These are phyloP conservation scores for Francoa sonchifolia DNA, from an alignment of 441 rosid genomes.

Conservation along the genomic window DNA sequence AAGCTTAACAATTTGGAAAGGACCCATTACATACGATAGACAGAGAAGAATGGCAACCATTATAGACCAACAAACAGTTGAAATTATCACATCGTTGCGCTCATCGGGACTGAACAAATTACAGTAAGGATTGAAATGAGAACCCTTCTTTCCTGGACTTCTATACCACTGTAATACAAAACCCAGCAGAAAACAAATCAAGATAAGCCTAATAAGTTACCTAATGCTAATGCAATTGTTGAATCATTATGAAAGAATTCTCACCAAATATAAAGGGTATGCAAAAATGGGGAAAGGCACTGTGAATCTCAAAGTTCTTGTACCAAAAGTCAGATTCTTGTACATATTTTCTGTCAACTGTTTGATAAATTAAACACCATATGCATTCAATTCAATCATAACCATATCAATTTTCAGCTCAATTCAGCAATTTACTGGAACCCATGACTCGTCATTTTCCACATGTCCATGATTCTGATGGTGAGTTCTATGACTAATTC, in stretches of 20 bases:
- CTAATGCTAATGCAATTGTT: too few species aligned
- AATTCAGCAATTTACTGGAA: slow-evolving; percentile 56
- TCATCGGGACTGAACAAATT: slow-evolving; percentile 48
- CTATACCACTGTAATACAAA: slow-evolving; percentile 46
- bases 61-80: slow-evolving; percentile 52
- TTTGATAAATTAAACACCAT: too few species aligned
- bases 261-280: slow-evolving; percentile 72
- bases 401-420: too few species aligned
- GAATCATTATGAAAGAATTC: slow-evolving; percentile 4
- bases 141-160: slow-evolving; percentile 89
- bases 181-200: not conserved
- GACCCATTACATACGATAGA: slow-evolving; percentile 44
- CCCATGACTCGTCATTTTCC: slow-evolving; percentile 86
- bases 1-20: slow-evolving; percentile 46
- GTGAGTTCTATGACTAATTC: slow-evolving; percentile 88
- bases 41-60: slow-evolving; percentile 45
- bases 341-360: slow-evolving; percentile 67
- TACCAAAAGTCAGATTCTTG: slow-evolving; percentile 28
- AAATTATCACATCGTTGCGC: slow-evolving; percentile 42
- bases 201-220: too few species aligned
- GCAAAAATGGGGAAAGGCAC: slow-evolving; percentile 73
- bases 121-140: slow-evolving; percentile 75
- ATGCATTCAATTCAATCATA: too few species aligned
- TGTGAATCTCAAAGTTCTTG: slow-evolving; percentile 52
- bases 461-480: slow-evolving; percentile 88